Conservation (phyloP, 306 rosid genomes). For the Hippophae tibetana region DNA sequence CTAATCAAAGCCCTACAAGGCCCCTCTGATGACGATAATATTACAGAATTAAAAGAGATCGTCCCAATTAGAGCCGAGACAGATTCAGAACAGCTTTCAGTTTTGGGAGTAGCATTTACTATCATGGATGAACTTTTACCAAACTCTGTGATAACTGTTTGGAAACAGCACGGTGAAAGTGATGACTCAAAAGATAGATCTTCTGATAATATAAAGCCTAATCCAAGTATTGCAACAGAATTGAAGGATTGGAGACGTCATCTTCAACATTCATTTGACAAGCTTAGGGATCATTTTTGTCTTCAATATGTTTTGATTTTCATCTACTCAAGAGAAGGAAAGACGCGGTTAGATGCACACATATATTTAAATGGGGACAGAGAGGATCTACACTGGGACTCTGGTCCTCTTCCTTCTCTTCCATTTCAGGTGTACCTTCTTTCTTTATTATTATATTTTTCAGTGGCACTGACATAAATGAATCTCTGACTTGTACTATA, state of each 20-base stretch:
- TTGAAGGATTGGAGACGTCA: conserved; percentile 92
- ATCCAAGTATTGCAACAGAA: conserved; percentile 44
- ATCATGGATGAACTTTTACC: conserved; percentile 81
- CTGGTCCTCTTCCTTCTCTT: conserved; percentile 77
- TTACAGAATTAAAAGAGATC: conserved; percentile 65
- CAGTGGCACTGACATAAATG: conserved; percentile 1
- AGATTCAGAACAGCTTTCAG: conserved; percentile 86
- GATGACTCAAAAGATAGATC: conserved; percentile 42
- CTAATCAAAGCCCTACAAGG: conserved; percentile 71
- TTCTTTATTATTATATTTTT: conserved; percentile 13
- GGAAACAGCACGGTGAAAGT: conserved; percentile 53
- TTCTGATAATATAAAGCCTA: conserved; percentile 36
- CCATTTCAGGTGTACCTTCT: conserved; percentile 81
- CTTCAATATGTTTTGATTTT: conserved; percentile 77
- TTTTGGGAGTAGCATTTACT: conserved; percentile 80
- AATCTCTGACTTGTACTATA: neutral
- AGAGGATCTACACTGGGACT: conserved; percentile 55
- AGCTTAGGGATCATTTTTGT: conserved; percentile 92
- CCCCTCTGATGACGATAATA: conserved; percentile 87
- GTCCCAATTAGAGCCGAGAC: conserved; percentile 80
- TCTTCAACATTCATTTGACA: conserved; percentile 88
- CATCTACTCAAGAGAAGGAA: conserved; percentile 96
- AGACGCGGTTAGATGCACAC: conserved; percentile 71
- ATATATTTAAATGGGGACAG: conserved; percentile 57
- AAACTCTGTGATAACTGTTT: conserved; percentile 54